These are phyloP conservation scores for Aphanoascus verrucosus DNA, from an alignment of 2,329 filamentous ascomycete genomes.

Conservation along the genomic window DNA sequence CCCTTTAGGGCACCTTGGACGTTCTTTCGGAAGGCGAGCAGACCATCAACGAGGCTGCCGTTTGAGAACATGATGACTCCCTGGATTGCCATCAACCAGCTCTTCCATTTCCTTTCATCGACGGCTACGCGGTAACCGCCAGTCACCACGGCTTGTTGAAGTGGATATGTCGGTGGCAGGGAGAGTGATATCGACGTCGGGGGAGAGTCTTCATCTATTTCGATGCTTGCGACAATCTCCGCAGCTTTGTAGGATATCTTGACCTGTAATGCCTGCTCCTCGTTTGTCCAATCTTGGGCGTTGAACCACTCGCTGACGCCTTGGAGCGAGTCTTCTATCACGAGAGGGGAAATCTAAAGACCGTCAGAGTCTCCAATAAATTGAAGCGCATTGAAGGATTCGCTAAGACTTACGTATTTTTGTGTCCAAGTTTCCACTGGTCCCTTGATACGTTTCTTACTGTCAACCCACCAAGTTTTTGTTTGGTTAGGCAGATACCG, in stretches of 20 bases:
- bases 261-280: slow-evolving; percentile 48
- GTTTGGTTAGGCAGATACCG: slow-evolving; percentile 67
- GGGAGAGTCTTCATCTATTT: slow-evolving; percentile 77
- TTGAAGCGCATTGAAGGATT: neutral
- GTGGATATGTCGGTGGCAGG: slow-evolving; percentile 70
- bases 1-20: slow-evolving; percentile 81
- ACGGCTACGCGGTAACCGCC: slow-evolving; percentile 77
- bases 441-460: slow-evolving; percentile 65
- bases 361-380: neutral
- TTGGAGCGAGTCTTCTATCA: slow-evolving; percentile 32
- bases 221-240: slow-evolving; percentile 75
- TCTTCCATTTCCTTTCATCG: slow-evolving; percentile 83
- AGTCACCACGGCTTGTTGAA: slow-evolving; percentile 64
- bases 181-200: slow-evolving; percentile 71
- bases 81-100: slow-evolving; percentile 77
- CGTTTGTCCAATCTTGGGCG: slow-evolving; percentile 38
- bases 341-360: slow-evolving; percentile 32
- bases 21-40: slow-evolving; percentile 76
- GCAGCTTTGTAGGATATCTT: slow-evolving; percentile 60
- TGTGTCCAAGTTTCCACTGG: slow-evolving; percentile 77
- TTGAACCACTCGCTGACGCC: slow-evolving; percentile 34
- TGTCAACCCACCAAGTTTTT: slow-evolving; percentile 73
- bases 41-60: slow-evolving; percentile 75
- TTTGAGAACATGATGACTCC: slow-evolving; percentile 91
- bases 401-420: slow-evolving; percentile 59